These are phyloP conservation scores for Catenaria anguillulae DNA, from an alignment of 371 early-diverging fungal genomes.

Conservation along the genomic window DNA sequence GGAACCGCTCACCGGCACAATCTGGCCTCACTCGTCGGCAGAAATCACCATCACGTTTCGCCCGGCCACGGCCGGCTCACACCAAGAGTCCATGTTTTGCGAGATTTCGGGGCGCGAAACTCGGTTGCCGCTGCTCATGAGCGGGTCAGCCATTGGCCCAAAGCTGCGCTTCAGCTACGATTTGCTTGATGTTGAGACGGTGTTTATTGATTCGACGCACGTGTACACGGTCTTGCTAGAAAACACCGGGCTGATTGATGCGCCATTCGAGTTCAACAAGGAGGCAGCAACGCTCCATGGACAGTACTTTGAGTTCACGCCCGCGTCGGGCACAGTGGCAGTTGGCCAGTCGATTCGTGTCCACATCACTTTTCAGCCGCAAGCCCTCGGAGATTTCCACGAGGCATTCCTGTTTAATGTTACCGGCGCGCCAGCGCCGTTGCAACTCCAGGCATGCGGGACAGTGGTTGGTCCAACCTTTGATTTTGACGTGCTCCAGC, in stretches of 20 bases:
- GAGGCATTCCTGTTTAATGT: slow-evolving; percentile 29
- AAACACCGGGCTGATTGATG: slow-evolving; percentile 33
- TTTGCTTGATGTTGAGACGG: slow-evolving; percentile 24
- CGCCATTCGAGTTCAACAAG: slow-evolving; percentile 11
- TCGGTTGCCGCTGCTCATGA: neutral
- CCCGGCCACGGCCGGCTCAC: neutral
- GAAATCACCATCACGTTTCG: slow-evolving; percentile 1
- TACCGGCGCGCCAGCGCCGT: slow-evolving; percentile 27
- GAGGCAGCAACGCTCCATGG: slow-evolving; percentile 18
- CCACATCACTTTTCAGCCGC: slow-evolving; percentile 22
- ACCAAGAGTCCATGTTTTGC: neutral
- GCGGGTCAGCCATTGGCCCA: slow-evolving; percentile 32
- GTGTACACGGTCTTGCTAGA: slow-evolving; percentile 29
- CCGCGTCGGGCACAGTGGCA: slow-evolving; percentile 20
- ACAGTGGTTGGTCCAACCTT: slow-evolving; percentile 35
- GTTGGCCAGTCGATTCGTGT: slow-evolving; percentile 24
- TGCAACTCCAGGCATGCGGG: slow-evolving; percentile 20
- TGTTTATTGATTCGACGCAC: slow-evolving; percentile 32
- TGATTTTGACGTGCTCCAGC: slow-evolving; percentile 18
- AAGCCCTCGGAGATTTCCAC: slow-evolving; percentile 26
- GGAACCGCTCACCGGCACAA: neutral
- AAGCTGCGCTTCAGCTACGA: slow-evolving; percentile 32
- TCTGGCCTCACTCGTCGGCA: neutral
- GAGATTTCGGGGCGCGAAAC: slow-evolving; percentile 8
- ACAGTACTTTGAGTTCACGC: slow-evolving; percentile 26